These are phyloP conservation scores for Synchytrium microbalum DNA, from an alignment of 371 early-diverging fungal species.

Conservation along the genomic window DNA sequence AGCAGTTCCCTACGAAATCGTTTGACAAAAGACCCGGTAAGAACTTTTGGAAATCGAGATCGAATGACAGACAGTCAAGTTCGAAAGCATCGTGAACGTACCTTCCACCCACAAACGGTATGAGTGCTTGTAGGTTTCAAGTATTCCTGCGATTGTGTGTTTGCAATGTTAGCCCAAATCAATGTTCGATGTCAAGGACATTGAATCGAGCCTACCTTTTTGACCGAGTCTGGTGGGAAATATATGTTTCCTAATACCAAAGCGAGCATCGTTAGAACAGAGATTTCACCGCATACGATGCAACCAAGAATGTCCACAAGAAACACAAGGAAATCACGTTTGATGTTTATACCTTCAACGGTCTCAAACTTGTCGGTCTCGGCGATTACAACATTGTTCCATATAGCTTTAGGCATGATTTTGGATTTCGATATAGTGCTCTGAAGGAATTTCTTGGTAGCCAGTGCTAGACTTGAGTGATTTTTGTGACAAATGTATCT, in stretches of 20 bases:
- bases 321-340: background rate
- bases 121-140: conserved; percentile 19
- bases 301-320: background rate
- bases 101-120: too few species aligned
- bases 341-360: conserved; percentile 24
- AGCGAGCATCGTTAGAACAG: too few species aligned
- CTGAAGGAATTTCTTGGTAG: too few species aligned
- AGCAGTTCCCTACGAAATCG: conserved; percentile 3
- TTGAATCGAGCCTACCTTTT: conserved; percentile 19
- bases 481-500: too few species aligned
- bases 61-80: conserved; percentile 18
- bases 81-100: too few species aligned
- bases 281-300: too few species aligned
- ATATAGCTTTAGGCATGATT: conserved; percentile 23
- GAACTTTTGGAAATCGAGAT: background rate
- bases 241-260: conserved; percentile 13
- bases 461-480: too few species aligned
- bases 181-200: too few species aligned
- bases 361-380: conserved; percentile 24
- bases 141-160: too few species aligned
- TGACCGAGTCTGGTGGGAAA: conserved; percentile 26
- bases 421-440: too few species aligned
- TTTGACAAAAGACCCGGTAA: background rate
- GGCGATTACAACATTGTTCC: conserved; percentile 30
- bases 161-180: too few species aligned